Evolutionary conservation across 1,284 basidiomycete genomes (phyloP).

Genomic region (Garcileccinum viscosum): DNA sequence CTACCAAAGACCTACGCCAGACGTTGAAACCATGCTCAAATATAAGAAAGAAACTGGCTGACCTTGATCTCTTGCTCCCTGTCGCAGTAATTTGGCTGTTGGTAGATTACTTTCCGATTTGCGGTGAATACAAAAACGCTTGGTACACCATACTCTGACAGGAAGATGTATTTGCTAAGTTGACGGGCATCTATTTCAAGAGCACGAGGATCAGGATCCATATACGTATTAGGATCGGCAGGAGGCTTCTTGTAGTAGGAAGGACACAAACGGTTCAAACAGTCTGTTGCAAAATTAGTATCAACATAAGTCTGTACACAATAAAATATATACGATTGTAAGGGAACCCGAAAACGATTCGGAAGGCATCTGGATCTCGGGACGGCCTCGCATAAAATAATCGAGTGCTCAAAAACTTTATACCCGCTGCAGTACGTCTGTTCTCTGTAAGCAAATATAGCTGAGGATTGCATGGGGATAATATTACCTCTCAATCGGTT

Average conservation of each 20-base stretch:
- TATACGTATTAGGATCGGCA: constrained; percentile 32
- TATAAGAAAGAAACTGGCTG: neutral
- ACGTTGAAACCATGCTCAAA: neutral
- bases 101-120: constrained; percentile 36
- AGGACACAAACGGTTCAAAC: constrained; percentile 62
- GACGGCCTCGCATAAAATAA: constrained; percentile 74
- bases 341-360: constrained; percentile 70
- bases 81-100: constrained; percentile 61
- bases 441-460: constrained; percentile 25
- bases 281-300: constrained; percentile 51
- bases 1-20: constrained; percentile 47
- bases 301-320: neutral
- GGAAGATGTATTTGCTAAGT: constrained; percentile 84
- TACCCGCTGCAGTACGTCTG: constrained; percentile 57
- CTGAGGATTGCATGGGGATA: neutral
- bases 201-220: constrained; percentile 49
- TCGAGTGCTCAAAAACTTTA: constrained; percentile 60
- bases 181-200: constrained; percentile 62
- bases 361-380: constrained; percentile 50
- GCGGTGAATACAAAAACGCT: constrained; percentile 54
- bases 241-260: constrained; percentile 43
- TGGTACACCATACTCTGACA: constrained; percentile 73
- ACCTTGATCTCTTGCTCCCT: constrained; percentile 80
- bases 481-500: constrained; percentile 31
- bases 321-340: constrained; percentile 57